Conservation (phyloP, 768 basidiomycete species). For the Suillus sp. region DNA sequence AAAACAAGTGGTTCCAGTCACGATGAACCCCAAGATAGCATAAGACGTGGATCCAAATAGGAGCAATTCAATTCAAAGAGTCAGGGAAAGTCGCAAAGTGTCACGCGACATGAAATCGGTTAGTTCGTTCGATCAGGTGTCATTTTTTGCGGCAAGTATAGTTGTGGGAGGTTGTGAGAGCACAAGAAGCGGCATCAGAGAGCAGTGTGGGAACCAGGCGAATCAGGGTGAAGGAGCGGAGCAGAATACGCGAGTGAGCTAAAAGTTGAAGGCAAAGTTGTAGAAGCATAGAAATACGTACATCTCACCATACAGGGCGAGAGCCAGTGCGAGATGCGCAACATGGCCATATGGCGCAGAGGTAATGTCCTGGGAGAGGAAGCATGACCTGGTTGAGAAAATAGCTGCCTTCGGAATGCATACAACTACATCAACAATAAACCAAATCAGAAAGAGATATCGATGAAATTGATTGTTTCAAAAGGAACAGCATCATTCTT, state of each 20-base stretch:
- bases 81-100: background rate
- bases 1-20: background rate
- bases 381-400: conserved; percentile 61
- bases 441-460: conserved; percentile 7
- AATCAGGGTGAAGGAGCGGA: conserved; percentile 6
- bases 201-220: conserved; percentile 1
- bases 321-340: conserved; percentile 60
- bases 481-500: background rate
- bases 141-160: conserved; percentile 2
- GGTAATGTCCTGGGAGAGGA: conserved; percentile 46
- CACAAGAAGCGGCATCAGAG: background rate
- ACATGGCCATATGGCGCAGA: conserved; percentile 53
- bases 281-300: conserved; percentile 36
- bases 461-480: conserved; percentile 3
- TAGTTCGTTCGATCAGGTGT: conserved; percentile 19
- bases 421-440: conserved; percentile 47
- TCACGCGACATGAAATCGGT: background rate
- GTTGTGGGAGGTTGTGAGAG: background rate
- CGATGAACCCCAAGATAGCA: background rate
- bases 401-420: conserved; percentile 64
- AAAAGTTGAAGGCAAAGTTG: background rate
- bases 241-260: conserved; percentile 12
- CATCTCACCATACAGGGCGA: conserved; percentile 70
- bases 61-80: background rate
- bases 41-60: background rate